phyloP scores from a whole-genome alignment of 495 filamentous ascomycete genomes.

The Neurospora sp. region DNA sequence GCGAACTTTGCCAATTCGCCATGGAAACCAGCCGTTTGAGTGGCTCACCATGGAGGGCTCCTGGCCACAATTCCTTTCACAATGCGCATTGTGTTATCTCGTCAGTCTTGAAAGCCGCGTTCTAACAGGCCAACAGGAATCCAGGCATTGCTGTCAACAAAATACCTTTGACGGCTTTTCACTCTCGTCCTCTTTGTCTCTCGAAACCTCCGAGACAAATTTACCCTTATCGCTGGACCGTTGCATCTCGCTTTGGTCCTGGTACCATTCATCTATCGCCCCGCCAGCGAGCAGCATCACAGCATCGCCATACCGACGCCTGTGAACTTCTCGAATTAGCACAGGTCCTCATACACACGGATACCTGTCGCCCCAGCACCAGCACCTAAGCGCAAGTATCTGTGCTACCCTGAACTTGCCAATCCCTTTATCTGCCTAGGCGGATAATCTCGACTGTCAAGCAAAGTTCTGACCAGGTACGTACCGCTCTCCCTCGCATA shows the following conservation, averaged over 20 bases:
- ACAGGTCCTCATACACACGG: background rate
- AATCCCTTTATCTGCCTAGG: background rate
- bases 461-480: background rate
- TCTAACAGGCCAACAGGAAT: background rate
- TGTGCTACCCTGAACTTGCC: background rate
- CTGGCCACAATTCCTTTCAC: background rate
- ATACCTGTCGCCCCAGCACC: background rate
- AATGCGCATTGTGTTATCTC: background rate
- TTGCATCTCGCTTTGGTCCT: conserved; percentile 6
- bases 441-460: background rate
- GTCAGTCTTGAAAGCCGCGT: background rate
- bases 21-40: background rate
- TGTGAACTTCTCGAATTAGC: background rate
- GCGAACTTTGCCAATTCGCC: background rate
- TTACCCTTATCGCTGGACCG: conserved; percentile 10
- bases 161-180: background rate
- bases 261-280: background rate
- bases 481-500: background rate
- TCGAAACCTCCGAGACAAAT: conserved; percentile 7
- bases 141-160: background rate
- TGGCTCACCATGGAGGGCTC: background rate
- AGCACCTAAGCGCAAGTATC: background rate
- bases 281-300: conserved; percentile 1
- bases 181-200: background rate
- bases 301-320: background rate